Evolutionary conservation across 208 protist species (phyloP), one percentile per base, ranked within the genome.

Genomic region (Leishmania tropica): DNA sequence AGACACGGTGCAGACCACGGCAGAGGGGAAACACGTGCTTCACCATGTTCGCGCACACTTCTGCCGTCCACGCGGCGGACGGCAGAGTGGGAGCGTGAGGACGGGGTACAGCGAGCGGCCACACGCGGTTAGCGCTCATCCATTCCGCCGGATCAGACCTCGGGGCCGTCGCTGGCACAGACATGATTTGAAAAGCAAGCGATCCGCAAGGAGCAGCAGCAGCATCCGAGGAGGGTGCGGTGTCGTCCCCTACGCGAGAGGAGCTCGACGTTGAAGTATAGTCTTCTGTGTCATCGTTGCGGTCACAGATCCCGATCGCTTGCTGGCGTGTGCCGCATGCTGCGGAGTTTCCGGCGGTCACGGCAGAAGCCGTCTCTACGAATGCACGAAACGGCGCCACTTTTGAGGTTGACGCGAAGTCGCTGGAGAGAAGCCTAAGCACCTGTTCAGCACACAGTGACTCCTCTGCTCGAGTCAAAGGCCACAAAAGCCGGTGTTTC

Each of bases 101-200:
- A 70, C 92, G 90, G 13, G 95, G 95, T 7, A 89, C 70, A 7
- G 93, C 83, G 54, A 97, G 80, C 0, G 95, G 95, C 93, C 95
- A 97, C 35, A 94, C 45, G 0, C 40, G 70, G 60, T 92, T 94
- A 68, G 90, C 94, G 31, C 82, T 76, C 51, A 48, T 58, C 92
- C 93, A 97, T 62, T 86, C 80, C 17, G 78, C 85, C 3, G 90
- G 89, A 13, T 84, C 84, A 72, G 83, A 85, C 24, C 89, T 90
- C 10, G 91, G 92, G 1, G 88, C 86, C 42, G 83, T 72, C 68
- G 88, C 85, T 15, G 94, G 86, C 1, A 96, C 92, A 35, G 31
- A 62, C 47, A 95, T 84, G 17, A 88, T 60, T 64, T 85, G 73
- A 56, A 90, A 87, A 2, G 37, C n/a, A 7, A 83, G 70, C 8